Percentiles rank a stretch among this genome's conserved stretches.
phyloP scores from a whole-genome alignment of 2,329 filamentous ascomycete genomes.

The Fusarium coffeatum region DNA sequence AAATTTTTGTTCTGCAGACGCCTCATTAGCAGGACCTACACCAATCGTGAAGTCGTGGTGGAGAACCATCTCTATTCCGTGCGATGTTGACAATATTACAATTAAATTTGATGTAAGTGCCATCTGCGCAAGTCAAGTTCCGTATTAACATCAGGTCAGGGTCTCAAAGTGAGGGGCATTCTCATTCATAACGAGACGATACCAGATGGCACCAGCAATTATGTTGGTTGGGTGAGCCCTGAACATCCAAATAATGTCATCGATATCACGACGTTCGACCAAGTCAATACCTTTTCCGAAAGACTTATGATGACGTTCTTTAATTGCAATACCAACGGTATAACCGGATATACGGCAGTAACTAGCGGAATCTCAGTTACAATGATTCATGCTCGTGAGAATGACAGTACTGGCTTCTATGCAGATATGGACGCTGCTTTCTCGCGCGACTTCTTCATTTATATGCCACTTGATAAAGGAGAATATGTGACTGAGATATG shows the following conservation, averaged over 20 bases:
- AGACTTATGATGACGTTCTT: constrained; percentile 18
- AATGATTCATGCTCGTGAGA: constrained; percentile 15
- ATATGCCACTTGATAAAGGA: constrained; percentile 28
- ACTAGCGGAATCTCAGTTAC: neutral
- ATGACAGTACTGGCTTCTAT: constrained; percentile 13
- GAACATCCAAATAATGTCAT: constrained; percentile 12
- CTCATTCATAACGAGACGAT: constrained; percentile 3
- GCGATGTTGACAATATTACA: neutral
- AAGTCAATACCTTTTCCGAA: neutral
- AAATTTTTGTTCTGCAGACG: constrained; percentile 12
- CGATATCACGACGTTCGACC: constrained; percentile 19
- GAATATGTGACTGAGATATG: constrained; percentile 25
- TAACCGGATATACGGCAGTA: constrained; percentile 21
- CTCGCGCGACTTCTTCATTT: neutral
- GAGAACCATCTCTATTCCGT: constrained; percentile 8
- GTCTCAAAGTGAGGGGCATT: constrained; percentile 21
- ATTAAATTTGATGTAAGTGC: constrained; percentile 12
- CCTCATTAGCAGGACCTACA: constrained; percentile 3
- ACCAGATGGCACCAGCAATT: neutral
- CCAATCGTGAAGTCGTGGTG: constrained; percentile 26
- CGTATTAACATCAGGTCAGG: constrained; percentile 4
- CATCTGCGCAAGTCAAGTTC: neutral
- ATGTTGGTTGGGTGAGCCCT: constrained; percentile 21
- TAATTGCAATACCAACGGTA: constrained; percentile 9
- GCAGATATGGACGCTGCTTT: constrained; percentile 8